phyloP scores from a whole-genome alignment of 805 yeast species.

The Saccharomycopsis amapae region DNA sequence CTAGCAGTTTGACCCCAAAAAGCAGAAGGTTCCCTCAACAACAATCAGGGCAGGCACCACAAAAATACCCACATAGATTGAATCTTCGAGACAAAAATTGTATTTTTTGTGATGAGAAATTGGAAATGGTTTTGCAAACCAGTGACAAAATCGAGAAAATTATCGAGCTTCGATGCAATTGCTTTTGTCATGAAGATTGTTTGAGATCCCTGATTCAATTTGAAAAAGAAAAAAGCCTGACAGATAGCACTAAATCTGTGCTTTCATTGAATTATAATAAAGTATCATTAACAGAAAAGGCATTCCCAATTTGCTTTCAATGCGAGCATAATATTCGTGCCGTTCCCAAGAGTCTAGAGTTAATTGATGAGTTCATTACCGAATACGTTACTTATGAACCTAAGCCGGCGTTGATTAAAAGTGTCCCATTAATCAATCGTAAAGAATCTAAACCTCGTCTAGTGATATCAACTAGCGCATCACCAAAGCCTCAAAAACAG shows the following conservation, averaged over 20 bases:
- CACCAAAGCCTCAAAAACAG: background rate
- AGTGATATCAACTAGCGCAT: too few species aligned
- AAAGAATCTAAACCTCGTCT: too few species aligned
- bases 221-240: slow-evolving; percentile 18
- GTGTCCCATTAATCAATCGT: too few species aligned
- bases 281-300: slow-evolving; percentile 10
- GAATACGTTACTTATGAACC: slow-evolving; percentile 18
- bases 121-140: slow-evolving; percentile 13
- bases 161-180: slow-evolving; percentile 17
- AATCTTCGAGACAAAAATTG: slow-evolving; percentile 8
- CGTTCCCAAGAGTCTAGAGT: slow-evolving; percentile 10
- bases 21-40: too few species aligned
- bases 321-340: slow-evolving; percentile 15
- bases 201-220: slow-evolving; percentile 9
- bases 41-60: too few species aligned
- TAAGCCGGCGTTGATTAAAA: slow-evolving; percentile 5
- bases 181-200: slow-evolving; percentile 21
- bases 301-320: slow-evolving; percentile 19
- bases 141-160: slow-evolving; percentile 12
- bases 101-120: slow-evolving; percentile 15
- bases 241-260: background rate
- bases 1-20: background rate
- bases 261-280: background rate
- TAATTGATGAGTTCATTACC: slow-evolving; percentile 14
- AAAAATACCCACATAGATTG: background rate